These are phyloP conservation scores for Yamadazyma nakazawae DNA, from an alignment of 805 yeast species.

Conservation along the genomic window DNA sequence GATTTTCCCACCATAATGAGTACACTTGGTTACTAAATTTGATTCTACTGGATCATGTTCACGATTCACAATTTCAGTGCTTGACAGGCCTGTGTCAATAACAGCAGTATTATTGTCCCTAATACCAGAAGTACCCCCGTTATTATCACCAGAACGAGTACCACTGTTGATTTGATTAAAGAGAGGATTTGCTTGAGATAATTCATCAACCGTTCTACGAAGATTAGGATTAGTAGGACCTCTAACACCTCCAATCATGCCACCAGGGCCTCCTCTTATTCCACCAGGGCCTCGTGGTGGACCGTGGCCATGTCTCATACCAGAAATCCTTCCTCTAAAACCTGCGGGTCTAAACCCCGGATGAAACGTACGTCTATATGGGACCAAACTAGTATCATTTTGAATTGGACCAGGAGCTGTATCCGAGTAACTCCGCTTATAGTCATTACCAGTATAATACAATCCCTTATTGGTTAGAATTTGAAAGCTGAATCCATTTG, in stretches of 20 bases:
- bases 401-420: constrained; percentile 30
- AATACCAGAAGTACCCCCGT: neutral
- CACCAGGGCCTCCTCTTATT: neutral
- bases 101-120: neutral
- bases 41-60: constrained; percentile 15
- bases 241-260: neutral
- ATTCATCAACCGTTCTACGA: constrained; percentile 18
- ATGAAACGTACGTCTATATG: neutral
- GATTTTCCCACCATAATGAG: constrained; percentile 26
- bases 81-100: neutral
- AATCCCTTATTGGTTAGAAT: constrained; percentile 56
- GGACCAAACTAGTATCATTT: neutral
- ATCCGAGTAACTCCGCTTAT: constrained; percentile 16
- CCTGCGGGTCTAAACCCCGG: constrained; percentile 5
- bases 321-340: neutral
- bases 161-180: constrained; percentile 1
- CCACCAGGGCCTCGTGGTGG: constrained; percentile 2
- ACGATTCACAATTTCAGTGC: neutral
- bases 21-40: constrained; percentile 23
- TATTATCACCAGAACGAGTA: neutral
- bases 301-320: too few relatives aligned
- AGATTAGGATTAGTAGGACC: constrained; percentile 18
- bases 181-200: neutral
- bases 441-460: constrained; percentile 47
- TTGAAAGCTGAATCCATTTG: constrained; percentile 66